Evolutionary conservation across 225 moss, liverwort and hornwort genomes (phyloP), one percentile per base, ranked within the genome.

Genomic region (Bryum argenteum): DNA sequence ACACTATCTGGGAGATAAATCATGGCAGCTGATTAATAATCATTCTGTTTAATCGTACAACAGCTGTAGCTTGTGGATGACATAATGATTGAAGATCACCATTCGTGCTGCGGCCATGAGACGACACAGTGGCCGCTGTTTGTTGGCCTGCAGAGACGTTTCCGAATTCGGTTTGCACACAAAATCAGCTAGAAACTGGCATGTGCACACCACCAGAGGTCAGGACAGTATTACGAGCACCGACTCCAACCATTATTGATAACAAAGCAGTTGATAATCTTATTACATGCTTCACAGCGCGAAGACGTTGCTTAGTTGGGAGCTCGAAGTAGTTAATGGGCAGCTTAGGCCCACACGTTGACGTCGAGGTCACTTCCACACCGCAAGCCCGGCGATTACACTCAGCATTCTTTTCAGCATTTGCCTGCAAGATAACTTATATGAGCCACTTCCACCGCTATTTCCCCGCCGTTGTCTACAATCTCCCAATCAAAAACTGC

Each of bases 71-170:
- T 63, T 20, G 16, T 69, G 5, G 13, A 38, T 16, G 42, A 42
- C 57, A 47, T 8, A 19, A 5, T 37, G 18, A 12, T 19, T 20
- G 11, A 10, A 39, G 10, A 42, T 33, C 13, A 91, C 88, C 91
- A 89, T 89, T 83, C 89, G 88, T 56, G 89, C 89, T 43, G 80
- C 87, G 72, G 88, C 91, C 91, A 94, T 94, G 43, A 94, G 88
- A 54, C 89, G 89, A 11, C 81, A 79, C 17, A 94, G 62, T 11
- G 89, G 86, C 60, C 88, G 79, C 53, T 88, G 57, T 33, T 88
- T 94, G 75, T 88, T 87, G 37, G 83, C 83, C 58, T 84, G 86
- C 61, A 94, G 89, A 60, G 84, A 77, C 11, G 81, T 88, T 67
- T 84, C 80, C 53, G 74, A 84, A 45, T 75, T 84, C 10, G 77